Base-by-base conservation (phyloP, 176 grass and related monocot genomes). In the Aegilops umbellulata region DNA sequence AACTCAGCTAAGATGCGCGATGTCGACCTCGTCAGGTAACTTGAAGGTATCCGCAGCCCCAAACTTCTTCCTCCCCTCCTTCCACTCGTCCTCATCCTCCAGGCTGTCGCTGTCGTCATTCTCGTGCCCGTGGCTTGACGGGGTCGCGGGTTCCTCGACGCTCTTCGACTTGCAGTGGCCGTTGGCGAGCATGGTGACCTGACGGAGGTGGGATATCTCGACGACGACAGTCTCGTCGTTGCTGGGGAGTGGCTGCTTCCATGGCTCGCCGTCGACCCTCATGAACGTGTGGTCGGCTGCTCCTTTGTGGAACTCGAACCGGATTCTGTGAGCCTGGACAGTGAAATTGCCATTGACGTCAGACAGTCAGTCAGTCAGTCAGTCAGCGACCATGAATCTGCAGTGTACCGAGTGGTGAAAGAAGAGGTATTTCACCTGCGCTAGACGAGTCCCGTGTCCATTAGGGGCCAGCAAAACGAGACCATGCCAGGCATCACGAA, bases 401-500 rank as follows among this genome's bases (percentile, higher is more conserved):
- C 53, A 20, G 3, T 3, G 58, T 29, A 51, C 10, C 20, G 14
- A 24, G 19, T 16, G 38, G 44, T 24, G n/a, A 71, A 49, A 49
- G 6, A 82, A 26, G 7, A 32, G 39, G 7, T n/a, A 53, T 0
- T 80, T 69, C 86, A 94, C 96, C 93, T 95, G 93, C 12, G 96
- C 93, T 51, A 98, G 93, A 76, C 96, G 96, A 72, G 96, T 98
- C 17, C 96, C 96, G 72, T 98, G 96, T 27, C 96, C 91, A 72
- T 94, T 98, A 9, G 96, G 90, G 13, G 96, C 86, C 75, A 98
- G 83, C 88, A 98, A 89, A 60, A 98, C 75, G 2, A 98, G 93
- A 11, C 96, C 96, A 2, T 98, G 95, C 85, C 93, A 98, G 22
- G 95, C 95, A 85, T 98, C 95, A 22, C 95, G 95, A 60, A 98